Evolutionary conservation across 176 grass and related monocot species (phyloP), one percentile per base, ranked within the genome.

Genomic region (Lolium perenne): DNA sequence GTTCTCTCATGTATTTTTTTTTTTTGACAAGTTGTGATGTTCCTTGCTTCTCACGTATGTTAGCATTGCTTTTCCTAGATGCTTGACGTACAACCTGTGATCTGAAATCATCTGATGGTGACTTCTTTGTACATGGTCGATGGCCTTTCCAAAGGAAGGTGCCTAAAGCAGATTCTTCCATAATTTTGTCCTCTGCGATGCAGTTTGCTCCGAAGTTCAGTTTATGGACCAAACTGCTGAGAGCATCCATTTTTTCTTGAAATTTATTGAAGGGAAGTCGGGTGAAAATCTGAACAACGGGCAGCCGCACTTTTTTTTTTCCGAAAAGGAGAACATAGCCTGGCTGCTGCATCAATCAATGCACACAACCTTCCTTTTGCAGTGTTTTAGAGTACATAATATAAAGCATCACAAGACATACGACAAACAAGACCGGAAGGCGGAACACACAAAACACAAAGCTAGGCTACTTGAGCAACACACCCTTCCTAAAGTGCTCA

Each of bases 141-240:
- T 76, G 70, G 1, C 71, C 76, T 84, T 80, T 88, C 21, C 77
- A 38, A 85, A 85, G 77, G 82, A 77, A 81, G 55, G 53, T 60
- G n/a, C n/a, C 25, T n/a, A 81, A 85, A 84, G 71, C 53, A 23
- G 82, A 85, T 88, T 76, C 82, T 59, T 11, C 71, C 78, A 43
- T 70, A 29, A 20, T 43, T 74, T 72, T 62, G 53, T n/a, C 53
- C 49, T 29, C 29, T 65, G 20, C 20, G 0, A 58, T 61, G 58
- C 26, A 9, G 17, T 81, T 61, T 54, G 11, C 17, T 71, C 13
- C 1, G 35, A 56, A 69, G 59, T 83, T 78, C 35, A 73, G 7
- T 6, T 54, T 88, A 10, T 18, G 35, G 60, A 12, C 23, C 70
- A n/a, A 59, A 5, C 20, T 17, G 5, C 4, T 14, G 67, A 45